phyloP scores from a whole-genome alignment of 1,284 basidiomycete species.

The Exobasidium rhododendri region DNA sequence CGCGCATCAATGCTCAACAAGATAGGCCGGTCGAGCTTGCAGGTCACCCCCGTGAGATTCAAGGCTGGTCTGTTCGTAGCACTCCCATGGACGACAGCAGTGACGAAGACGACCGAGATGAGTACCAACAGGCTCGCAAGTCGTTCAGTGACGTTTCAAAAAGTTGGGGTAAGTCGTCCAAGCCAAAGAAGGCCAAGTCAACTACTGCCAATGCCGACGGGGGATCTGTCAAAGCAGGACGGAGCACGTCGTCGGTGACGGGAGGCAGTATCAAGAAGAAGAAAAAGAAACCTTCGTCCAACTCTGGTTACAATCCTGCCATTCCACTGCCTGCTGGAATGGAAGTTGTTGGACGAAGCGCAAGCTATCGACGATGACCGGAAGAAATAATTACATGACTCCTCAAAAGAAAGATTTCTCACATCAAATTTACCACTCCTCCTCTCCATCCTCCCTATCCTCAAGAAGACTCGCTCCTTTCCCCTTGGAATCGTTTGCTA shows the following conservation, averaged over 20 bases:
- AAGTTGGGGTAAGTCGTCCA: slow-evolving; percentile 35
- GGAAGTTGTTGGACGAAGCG: slow-evolving; percentile 20
- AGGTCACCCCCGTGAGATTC: slow-evolving; percentile 22
- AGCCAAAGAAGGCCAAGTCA: slow-evolving; percentile 12
- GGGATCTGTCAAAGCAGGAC: background rate
- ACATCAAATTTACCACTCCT: too few species aligned
- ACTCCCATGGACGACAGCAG: slow-evolving; percentile 13
- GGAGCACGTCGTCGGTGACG: background rate
- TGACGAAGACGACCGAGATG: slow-evolving; percentile 43
- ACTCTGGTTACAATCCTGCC: slow-evolving; percentile 19
- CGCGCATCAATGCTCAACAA: slow-evolving; percentile 24
- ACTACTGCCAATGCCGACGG: background rate
- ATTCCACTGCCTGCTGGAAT: slow-evolving; percentile 22
- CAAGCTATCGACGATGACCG: background rate
- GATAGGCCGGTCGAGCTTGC: slow-evolving; percentile 29
- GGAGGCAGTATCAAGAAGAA: slow-evolving; percentile 16
- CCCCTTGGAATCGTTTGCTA: too few species aligned
- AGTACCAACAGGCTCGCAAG: slow-evolving; percentile 41
- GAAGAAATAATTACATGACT: too few species aligned
- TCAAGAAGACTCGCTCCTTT: too few species aligned
- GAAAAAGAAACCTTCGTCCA: slow-evolving; percentile 11
- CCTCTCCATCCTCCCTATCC: too few species aligned
- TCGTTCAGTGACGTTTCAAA: slow-evolving; percentile 44
- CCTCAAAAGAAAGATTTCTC: too few species aligned
- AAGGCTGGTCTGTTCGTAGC: slow-evolving; percentile 41